phyloP scores from a whole-genome alignment of 208 protist genomes.

The Giardia muris region DNA sequence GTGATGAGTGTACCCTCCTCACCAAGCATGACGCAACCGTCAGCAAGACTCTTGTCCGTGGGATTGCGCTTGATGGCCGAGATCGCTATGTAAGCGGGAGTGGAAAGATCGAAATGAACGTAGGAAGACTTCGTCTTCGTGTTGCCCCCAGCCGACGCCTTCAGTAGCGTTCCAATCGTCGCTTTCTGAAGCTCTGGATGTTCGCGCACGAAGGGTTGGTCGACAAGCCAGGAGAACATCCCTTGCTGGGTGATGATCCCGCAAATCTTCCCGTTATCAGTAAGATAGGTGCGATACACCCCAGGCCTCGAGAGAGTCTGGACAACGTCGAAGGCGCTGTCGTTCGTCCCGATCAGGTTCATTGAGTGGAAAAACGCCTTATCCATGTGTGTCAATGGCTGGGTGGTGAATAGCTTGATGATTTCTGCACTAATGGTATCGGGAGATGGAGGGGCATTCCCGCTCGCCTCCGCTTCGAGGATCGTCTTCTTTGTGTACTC shows the following conservation, averaged over 20 bases:
- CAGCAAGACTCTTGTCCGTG: background rate
- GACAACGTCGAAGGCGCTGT: background rate
- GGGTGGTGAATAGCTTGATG: background rate
- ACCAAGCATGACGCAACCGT: background rate
- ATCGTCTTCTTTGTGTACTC: background rate
- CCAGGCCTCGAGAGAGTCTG: background rate
- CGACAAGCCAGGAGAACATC: background rate
- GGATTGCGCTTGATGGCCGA: background rate
- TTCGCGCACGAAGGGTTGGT: background rate
- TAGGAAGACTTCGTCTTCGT: background rate
- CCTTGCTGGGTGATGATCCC: background rate
- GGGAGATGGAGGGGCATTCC: background rate
- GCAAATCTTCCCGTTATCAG: background rate
- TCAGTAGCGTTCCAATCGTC: background rate
- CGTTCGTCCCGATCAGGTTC: background rate
- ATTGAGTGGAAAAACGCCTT: background rate
- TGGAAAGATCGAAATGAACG: background rate
- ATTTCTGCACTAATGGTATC: background rate
- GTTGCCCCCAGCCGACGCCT: background rate
- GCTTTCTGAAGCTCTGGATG: background rate
- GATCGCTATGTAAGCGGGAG: background rate
- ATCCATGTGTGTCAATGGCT: background rate
- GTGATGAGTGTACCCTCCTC: background rate
- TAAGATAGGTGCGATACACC: background rate
- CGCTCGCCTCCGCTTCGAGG: background rate